Evolutionary conservation across 495 filamentous ascomycete genomes (phyloP), one percentile per base, ranked within the genome.

Genomic region (Aspergillus indologenus): DNA sequence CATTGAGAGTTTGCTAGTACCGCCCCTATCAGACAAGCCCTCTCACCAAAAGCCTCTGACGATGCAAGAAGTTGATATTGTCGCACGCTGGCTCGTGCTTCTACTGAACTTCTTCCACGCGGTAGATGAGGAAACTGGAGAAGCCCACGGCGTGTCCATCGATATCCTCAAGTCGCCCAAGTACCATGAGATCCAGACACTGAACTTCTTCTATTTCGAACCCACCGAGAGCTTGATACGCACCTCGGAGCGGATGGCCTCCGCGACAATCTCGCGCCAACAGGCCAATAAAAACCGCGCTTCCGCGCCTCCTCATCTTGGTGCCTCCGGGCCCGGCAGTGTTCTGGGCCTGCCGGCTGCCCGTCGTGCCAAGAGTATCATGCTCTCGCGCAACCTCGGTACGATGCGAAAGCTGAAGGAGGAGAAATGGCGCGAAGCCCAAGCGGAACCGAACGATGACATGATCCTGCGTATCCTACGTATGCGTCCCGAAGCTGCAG

Each of bases 181-280:
- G 83, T 98, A 96, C 77, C 92, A 96, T 76, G 95, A 99, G 67
- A 87, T 99, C 57, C 89, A 91, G 65, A 89, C 87, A 56, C 81
- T 99, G 52, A 94, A 96, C 78, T 99, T 97, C 81, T 98, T 98
- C 82, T 98, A 99, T 77, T 93, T 93, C 70, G 93, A 98, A 66
- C 81, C 85, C 19, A 96, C 95, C 15, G 92, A 95, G 56, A 90
- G 88, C 64, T 83, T 99, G 7, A 91, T 97, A 59, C 89, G 93
- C 34, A 94, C 88, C 6, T 95, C 90, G 4, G 95, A 98, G 73
- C 84, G 89, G 50, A 99, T 99, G 90, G 94, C 93, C 15, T 87
- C 90, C 1, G 91, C 90, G 29, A 92, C 87, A 9, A 88, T 88
- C n/a, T 82, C 87, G 34, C 86, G 91, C 23, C 88, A 92, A 66